Conservation (phyloP, 2,329 filamentous ascomycete species). For the Ceratocystis variospora region DNA sequence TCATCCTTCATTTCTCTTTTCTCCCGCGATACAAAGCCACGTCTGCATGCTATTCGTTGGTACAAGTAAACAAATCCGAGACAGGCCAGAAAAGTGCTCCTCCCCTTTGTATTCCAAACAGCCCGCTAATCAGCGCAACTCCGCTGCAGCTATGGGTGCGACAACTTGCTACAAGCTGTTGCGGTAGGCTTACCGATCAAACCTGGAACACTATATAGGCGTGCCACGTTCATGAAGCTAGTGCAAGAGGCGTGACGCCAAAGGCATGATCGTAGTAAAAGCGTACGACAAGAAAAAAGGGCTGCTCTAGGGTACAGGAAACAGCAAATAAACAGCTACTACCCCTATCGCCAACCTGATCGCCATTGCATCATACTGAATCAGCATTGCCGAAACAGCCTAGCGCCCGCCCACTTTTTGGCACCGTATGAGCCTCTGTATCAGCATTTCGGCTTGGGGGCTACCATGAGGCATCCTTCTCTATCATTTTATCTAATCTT, state of each 20-base stretch:
- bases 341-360: not conserved
- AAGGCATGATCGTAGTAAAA: slow-evolving; percentile 1
- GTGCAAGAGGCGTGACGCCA: not conserved
- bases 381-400: not conserved
- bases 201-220: not conserved
- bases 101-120: not conserved
- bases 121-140: not conserved
- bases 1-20: not conserved
- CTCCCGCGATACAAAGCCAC: not conserved
- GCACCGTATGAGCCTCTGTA: not conserved
- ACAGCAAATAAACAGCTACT: not conserved
- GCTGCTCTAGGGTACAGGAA: not conserved
- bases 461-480: not conserved
- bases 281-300: not conserved
- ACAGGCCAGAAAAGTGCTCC: not conserved
- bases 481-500: not conserved
- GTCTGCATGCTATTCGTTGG: not conserved
- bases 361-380: not conserved
- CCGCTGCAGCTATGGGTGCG: not conserved
- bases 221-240: not conserved
- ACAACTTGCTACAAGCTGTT: not conserved
- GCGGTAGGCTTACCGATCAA: not conserved
- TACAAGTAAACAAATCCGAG: not conserved
- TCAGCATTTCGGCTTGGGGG: not conserved
- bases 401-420: not conserved